Base-by-base conservation (phyloP, 371 early-diverging fungal genomes). In the Mortierella sp. region DNA sequence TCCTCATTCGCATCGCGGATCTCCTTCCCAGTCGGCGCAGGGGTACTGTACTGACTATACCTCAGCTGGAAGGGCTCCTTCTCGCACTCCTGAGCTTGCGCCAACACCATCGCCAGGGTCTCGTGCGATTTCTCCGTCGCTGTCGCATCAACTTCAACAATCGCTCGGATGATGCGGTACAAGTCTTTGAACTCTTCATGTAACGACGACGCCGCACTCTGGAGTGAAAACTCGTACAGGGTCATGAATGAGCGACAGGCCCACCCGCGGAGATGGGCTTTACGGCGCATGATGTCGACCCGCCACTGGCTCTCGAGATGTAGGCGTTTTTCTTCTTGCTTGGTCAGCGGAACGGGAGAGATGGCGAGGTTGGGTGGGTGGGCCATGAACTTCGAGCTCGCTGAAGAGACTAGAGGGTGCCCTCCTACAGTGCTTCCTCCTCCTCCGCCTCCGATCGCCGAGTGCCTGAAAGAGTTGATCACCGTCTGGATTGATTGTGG, bases 231-330 rank as follows among this genome's bases (percentile, higher is more conserved):
- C 18, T 81, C 70, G 49, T 81, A 84, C 65, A 84, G 27, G 16
- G 75, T 73, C 32, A 78, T 51, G 35, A 84, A 84, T 10, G 75
- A 38, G 4, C 78, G 81, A 54, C 81, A 80, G 1, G 78, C 78
- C 84, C 84, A 84, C 4, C 74, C 78, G 2, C 78, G 81, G 18
- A 84, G 35, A 41, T 81, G 77, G 2, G 81, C 81, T 46, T 74
- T 77, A 0, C 84, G 75, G 5, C 78, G 72, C 76, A 76, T 65
- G 27, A 84, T 81, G n/a, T 84, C 84, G 10, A 77, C 74, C 12
- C 84, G 38, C 84, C 84, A 84, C 16, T 75, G 76, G 27, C 54
- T 55, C 41, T 83, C 83, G 72, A 83, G 54, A 27, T 65, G 74
- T 21, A 71, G 54, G 0, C 79, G 80, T 32, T 72, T 76, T 74